Evolutionary conservation across 306 rosid species (phyloP), one percentile per base, ranked within the genome.

Genomic region (Vigna hirtella): DNA sequence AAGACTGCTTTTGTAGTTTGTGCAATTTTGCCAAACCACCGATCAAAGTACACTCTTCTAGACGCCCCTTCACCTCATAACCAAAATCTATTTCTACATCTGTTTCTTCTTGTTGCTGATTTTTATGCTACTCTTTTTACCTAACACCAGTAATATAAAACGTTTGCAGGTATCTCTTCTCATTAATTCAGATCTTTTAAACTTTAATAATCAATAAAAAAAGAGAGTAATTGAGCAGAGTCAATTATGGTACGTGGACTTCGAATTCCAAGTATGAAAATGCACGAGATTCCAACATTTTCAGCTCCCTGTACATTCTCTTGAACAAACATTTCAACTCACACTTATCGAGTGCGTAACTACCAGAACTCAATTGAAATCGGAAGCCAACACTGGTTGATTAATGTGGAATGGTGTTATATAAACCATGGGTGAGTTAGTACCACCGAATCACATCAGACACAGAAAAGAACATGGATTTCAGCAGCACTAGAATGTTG

Each of bases 311-410:
- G 62, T 48, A 17, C 15, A 16, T 59, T 2, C 68, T 24, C 24
- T 52, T 15, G 11, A 4, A 42, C 12, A 18, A 32, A 59, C 16
- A 42, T 1, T 20, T 56, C 13, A 58, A 74, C 65, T 74, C 80
- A 34, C 9, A 74, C 38, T 16, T 47, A 38, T 13, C 38, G 5
- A 42, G n/a, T 78, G 88, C 65, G 57, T 76, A 77, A 72, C 32
- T 72, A 76, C 80, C 84, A 64, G 76, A 77, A 76, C 48, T 18
- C 40, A 30, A 14, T 83, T 72, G 79, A 82, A 82, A 45, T 20
- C 47, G 0, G 3, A 61, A 74, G 52, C 63, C 20, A 7, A 59
- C 38, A 42, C 3, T 9, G 47, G 13, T 42, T 42, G 47, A 42
- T 42, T 9, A 9, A 9, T 9, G 9, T 24, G 43, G 64, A 82